Conservation (phyloP, 305 asterid genomes). For the Fraxinus paxiana region DNA sequence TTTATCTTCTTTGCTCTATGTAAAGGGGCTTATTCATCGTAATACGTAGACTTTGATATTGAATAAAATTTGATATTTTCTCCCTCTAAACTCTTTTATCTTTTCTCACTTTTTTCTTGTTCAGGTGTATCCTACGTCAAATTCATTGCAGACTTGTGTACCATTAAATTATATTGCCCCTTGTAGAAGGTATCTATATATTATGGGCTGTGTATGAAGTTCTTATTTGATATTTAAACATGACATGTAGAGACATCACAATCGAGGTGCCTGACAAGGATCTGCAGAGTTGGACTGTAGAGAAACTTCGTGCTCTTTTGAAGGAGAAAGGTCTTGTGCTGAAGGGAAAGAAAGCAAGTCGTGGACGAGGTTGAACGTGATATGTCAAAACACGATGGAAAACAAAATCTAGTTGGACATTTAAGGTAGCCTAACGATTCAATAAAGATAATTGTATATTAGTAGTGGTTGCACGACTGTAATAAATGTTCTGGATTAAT, state of each 20-base stretch:
- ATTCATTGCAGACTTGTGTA: background rate
- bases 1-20: no score
- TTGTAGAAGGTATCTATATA: background rate
- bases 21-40: background rate
- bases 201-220: background rate
- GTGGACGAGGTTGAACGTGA: background rate
- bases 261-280: conserved; percentile 30
- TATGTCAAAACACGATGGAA: background rate
- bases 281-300: conserved; percentile 63
- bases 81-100: background rate
- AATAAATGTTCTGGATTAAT: background rate
- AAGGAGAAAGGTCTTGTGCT: conserved; percentile 65
- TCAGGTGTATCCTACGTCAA: background rate
- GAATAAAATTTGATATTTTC: background rate
- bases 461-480: background rate
- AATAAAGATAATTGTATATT: no score
- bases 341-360: conserved; percentile 69
- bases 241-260: conserved; percentile 21
- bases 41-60: background rate
- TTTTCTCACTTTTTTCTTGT: background rate
- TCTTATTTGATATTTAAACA: background rate
- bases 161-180: background rate
- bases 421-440: no score
- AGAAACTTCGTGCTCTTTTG: conserved; percentile 59
- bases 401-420: background rate